Base-by-base conservation (phyloP, 176 grass and related monocot genomes). In the Aegilops umbellulata region DNA sequence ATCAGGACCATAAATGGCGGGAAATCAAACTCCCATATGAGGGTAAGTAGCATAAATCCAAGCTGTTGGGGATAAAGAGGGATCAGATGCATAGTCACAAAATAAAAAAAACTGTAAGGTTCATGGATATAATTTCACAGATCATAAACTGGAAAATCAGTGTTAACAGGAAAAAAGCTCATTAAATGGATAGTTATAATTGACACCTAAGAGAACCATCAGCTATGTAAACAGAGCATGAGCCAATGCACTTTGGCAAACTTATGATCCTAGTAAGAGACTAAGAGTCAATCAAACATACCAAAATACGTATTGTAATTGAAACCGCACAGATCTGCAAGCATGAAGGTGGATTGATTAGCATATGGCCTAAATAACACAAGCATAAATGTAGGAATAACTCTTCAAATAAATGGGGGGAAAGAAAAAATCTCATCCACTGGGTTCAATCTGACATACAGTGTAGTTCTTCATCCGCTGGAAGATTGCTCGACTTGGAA, bases 391-490 rank as follows among this genome's bases (percentile, higher is more conserved):
- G 24, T 0, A 17, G 23, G 58, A 19, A 74, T 0, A 74, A 27
- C 7, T 49, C 24, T 29, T 51, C 14, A 11, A n/a, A 27, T 47
- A 44, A 61, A 60, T 23, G 1, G 22, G 22, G 1, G 3, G 1
- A 4, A 10, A 38, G 0, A 12, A 79, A 23, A 30, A 5, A 24
- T 27, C 41, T 19, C 62, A 65, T 65, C 26, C 19, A 47, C 3
- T 42, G 32, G 25, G 14, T 76, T 24, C 10, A n/a, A 12, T 24
- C 19, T 38, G 32, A 58, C 73, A 74, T 83, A 90, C 88, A 73
- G 90, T 92, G 72, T 92, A 92, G 68, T 92, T 92, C 71, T 92
- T 92, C 90, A 92, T 92, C 70, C 90, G 77, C 68, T 92, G 90
- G n/a, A 92, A 92, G 57, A 92, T 89, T 57, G 90, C 90, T 25